Conservation (phyloP, 345 rosid genomes). For the Corchorus olitorius region DNA sequence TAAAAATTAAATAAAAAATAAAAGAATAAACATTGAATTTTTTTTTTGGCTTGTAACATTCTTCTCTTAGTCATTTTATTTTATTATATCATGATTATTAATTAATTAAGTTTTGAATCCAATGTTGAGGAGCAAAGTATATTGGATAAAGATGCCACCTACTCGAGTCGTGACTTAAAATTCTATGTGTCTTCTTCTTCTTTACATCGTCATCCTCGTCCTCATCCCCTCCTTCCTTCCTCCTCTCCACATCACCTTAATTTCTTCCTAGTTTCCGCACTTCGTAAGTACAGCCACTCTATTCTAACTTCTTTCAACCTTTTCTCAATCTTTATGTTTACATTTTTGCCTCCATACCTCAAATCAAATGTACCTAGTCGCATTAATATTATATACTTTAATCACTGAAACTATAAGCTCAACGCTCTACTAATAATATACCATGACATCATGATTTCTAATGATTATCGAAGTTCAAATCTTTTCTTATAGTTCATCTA, state of each 20-base stretch:
- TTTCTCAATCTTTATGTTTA: not conserved
- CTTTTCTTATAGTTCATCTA: too few species aligned
- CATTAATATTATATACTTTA: too few species aligned
- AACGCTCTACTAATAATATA: too few species aligned
- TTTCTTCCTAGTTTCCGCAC: not conserved
- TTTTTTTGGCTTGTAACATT: not conserved
- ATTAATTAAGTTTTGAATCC: not conserved
- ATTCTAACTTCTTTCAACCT: not conserved
- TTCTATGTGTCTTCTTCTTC: slow-evolving; percentile 17
- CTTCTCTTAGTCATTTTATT: not conserved
- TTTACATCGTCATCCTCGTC: slow-evolving; percentile 9
- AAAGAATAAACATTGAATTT: not conserved
- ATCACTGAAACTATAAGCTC: too few species aligned
- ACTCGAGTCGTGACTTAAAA: slow-evolving; percentile 12
- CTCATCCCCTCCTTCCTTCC: not conserved
- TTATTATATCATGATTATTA: not conserved
- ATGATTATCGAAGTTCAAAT: too few species aligned
- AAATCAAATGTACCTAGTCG: too few species aligned
- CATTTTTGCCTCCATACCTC: too few species aligned
- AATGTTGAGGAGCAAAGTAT: slow-evolving; percentile 12
- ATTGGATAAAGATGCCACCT: slow-evolving; percentile 35
- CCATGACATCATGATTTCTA: too few species aligned
- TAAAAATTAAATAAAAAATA: not conserved
- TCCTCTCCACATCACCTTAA: not conserved
- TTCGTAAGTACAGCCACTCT: slow-evolving; percentile 21